Base-by-base conservation (phyloP, 148 eudicot genomes). In the Arbutus unedo region DNA sequence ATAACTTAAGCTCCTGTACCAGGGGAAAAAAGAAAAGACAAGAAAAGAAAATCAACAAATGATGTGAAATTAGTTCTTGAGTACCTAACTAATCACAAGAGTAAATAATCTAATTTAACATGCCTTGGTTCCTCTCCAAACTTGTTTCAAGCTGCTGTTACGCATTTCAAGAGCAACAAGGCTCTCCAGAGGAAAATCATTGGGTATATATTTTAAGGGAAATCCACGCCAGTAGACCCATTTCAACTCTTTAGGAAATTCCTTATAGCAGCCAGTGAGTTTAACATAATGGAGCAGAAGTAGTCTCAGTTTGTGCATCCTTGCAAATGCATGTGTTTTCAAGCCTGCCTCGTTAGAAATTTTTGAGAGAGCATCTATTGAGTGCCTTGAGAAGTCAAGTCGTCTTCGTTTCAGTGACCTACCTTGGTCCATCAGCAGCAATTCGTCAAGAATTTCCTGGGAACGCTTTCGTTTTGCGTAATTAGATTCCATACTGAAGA, bases 121-220 rank as follows among this genome's bases (percentile, higher is more conserved):
- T 78, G 57, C 81, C 81, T 78, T 56, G 68, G 16, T 78, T 59
- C 70, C 81, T 8, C 14, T 57, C 81, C 81, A 78, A 8, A 78
- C 13, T 59, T 57, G 68, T 51, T 78, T 19, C 41, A 78, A 78
- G 68, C 41, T 78, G 68, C 70, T 78, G 2, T 56, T 15, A 2
- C 9, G 31, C 81, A 78, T 3, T 5, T 78, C 81, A 78, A 78
- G 70, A 56, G 38, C 49, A 57, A 78, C 81, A 70, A 78, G 68
- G 25, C 70, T 57, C 23, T 56, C 81, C 4, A 78, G 16, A 44
- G 68, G 31, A 78, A 78, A 78, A 43, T 78, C 68, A 57, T 10
- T 59, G 16, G 81, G 81, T 57, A 78, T 78, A 44, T 4, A 57
- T 18, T 57, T 44, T 11, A 57, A 56, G 18, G 81, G 25, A 44